Percentiles rank a stretch among this genome's conserved stretches.
These are phyloP conservation scores for Clavariopsis aquatica DNA, from an alignment of 495 filamentous ascomycete genomes.

Conservation along the genomic window DNA sequence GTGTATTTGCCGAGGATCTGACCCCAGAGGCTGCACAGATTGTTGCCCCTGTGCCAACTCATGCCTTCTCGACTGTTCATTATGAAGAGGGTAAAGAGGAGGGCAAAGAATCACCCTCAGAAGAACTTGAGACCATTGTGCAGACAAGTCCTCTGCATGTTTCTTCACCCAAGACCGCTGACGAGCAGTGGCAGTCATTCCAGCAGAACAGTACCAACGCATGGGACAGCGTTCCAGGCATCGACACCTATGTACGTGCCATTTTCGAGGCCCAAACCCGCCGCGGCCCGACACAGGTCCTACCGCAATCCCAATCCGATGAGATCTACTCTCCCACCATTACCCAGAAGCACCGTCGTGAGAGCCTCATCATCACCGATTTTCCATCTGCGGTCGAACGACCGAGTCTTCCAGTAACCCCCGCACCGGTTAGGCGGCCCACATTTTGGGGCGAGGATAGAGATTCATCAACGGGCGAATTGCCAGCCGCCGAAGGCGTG, in stretches of 20 bases:
- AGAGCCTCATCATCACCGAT: slow-evolving; percentile 71
- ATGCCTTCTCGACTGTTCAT: slow-evolving; percentile 28
- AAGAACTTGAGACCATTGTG: slow-evolving; percentile 17
- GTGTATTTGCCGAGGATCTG: slow-evolving; percentile 68
- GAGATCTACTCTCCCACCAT: slow-evolving; percentile 30
- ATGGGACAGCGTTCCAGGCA: slow-evolving; percentile 84
- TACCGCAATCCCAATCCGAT: slow-evolving; percentile 34
- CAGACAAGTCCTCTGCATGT: slow-evolving; percentile 9
- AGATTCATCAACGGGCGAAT: slow-evolving; percentile 55
- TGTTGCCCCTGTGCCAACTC: slow-evolving; percentile 16
- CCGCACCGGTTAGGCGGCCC: slow-evolving; percentile 67
- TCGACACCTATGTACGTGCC: slow-evolving; percentile 74
- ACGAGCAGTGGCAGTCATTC: slow-evolving; percentile 64
- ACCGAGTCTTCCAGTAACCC: slow-evolving; percentile 88
- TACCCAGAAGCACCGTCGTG: slow-evolving; percentile 44
- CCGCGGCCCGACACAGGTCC: slow-evolving; percentile 57
- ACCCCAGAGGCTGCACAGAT: slow-evolving; percentile 36
- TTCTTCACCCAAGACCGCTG: slow-evolving; percentile 24
- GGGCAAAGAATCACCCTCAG: not conserved
- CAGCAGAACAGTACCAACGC: slow-evolving; percentile 64
- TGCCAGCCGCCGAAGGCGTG: slow-evolving; percentile 77
- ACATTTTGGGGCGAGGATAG: slow-evolving; percentile 56
- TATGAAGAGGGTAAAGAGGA: slow-evolving; percentile 21
- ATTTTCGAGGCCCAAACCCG: slow-evolving; percentile 63
- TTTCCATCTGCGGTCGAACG: slow-evolving; percentile 83